A percentile compares a stretch with the other conserved stretches of the same genome.
phyloP scores from a whole-genome alignment of 371 early-diverging fungal genomes.

The Mucor irregularis region DNA sequence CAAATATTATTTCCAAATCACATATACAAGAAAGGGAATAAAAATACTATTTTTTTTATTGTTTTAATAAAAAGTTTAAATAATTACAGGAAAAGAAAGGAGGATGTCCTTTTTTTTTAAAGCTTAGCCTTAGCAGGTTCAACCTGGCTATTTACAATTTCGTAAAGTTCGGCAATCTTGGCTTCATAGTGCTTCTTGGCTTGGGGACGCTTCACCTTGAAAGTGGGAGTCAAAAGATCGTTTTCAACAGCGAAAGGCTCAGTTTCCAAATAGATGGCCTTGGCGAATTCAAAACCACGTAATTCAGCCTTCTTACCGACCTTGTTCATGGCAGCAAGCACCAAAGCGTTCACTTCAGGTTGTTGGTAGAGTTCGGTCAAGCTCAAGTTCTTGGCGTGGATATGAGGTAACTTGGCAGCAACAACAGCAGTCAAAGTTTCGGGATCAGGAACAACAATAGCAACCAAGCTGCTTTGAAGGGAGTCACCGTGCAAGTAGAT shows the following conservation, averaged over 20 bases:
- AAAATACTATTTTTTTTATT: no score
- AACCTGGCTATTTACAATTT: slow-evolving; percentile 14
- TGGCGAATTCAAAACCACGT: slow-evolving; percentile 58
- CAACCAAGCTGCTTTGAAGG: slow-evolving; percentile 77
- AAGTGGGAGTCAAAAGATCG: slow-evolving; percentile 62
- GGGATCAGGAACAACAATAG: slow-evolving; percentile 83
- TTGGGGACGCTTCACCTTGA: slow-evolving; percentile 79
- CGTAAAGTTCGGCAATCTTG: slow-evolving; percentile 67
- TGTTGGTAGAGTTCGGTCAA: slow-evolving; percentile 55
- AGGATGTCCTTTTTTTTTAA: slow-evolving; percentile 1
- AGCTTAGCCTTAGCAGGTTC: slow-evolving; percentile 26
- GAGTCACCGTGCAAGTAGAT: slow-evolving; percentile 85
- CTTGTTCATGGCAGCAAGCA: slow-evolving; percentile 62
- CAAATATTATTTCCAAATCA: no score
- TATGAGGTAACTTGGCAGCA: slow-evolving; percentile 36
- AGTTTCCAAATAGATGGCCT: slow-evolving; percentile 52
- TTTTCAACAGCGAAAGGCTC: slow-evolving; percentile 62
- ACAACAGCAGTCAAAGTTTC: slow-evolving; percentile 53
- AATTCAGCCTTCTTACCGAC: slow-evolving; percentile 61
- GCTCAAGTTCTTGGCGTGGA: slow-evolving; percentile 28
- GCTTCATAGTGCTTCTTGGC: slow-evolving; percentile 66
- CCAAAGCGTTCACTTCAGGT: slow-evolving; percentile 54
- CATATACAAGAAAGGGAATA: no score
- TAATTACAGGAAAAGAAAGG: no score
- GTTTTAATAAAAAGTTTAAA: no score